A percentile compares a stretch with the other conserved stretches of the same genome.
Evolutionary conservation across 2,329 filamentous ascomycete genomes (phyloP).

Genomic region (Pyrenophora graminea): DNA sequence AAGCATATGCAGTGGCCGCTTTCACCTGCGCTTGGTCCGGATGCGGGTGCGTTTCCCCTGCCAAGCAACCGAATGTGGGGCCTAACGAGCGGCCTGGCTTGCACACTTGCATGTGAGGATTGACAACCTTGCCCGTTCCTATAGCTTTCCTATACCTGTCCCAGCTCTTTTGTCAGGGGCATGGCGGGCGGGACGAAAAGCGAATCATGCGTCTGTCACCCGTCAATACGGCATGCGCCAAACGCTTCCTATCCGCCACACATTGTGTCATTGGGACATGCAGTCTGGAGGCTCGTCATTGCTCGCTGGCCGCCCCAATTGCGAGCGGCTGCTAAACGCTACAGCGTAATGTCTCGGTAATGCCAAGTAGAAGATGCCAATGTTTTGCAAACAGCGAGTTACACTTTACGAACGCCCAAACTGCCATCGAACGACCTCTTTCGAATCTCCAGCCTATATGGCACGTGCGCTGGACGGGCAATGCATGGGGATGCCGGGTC

Average conservation of each 20-base stretch:
- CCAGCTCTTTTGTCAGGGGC: constrained; percentile 31
- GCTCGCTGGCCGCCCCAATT: not conserved
- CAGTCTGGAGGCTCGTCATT: not conserved
- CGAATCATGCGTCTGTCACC: constrained; percentile 29
- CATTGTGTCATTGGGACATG: not conserved
- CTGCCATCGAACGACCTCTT: constrained; percentile 13
- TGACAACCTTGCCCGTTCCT: constrained; percentile 27
- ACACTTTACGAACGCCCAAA: constrained; percentile 11
- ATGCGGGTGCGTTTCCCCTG: constrained; percentile 30
- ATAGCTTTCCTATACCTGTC: constrained; percentile 26
- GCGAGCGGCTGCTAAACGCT: not conserved
- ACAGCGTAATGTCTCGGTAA: not conserved
- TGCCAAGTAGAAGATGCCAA: not conserved
- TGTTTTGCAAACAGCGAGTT: not conserved
- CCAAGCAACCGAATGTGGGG: constrained; percentile 31
- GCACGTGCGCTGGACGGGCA: constrained; percentile 21
- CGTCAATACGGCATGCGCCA: constrained; percentile 12
- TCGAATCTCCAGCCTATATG: constrained; percentile 6
- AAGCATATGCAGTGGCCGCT: constrained; percentile 10
- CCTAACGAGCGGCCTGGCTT: constrained; percentile 13
- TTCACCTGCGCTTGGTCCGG: constrained; percentile 15
- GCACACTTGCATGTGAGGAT: constrained; percentile 26
- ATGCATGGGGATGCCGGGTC: constrained; percentile 23
- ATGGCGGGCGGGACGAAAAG: constrained; percentile 19
- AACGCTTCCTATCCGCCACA: constrained; percentile 16